A percentile compares a stretch with the other conserved stretches of the same genome.
Evolutionary conservation across 1,284 basidiomycete genomes (phyloP).

Genomic region (Exsudoporus floridanus): DNA sequence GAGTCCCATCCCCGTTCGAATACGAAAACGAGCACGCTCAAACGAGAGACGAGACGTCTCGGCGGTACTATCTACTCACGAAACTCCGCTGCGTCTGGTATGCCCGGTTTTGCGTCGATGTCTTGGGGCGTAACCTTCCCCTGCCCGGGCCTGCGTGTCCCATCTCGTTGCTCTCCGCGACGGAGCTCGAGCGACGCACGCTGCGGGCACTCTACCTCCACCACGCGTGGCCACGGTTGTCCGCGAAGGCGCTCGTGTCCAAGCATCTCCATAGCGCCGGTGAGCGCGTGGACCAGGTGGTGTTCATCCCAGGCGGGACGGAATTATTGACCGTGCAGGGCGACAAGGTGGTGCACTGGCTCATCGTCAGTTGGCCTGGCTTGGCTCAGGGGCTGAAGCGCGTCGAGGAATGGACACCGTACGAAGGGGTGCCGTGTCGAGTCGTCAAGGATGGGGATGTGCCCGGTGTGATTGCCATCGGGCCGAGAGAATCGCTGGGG

Average conservation of each 20-base stretch:
- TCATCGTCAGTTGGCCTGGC: slow-evolving; percentile 20
- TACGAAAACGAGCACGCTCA: not conserved
- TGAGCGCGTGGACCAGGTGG: slow-evolving; percentile 27
- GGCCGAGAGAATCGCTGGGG: slow-evolving; percentile 15
- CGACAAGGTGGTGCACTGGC: slow-evolving; percentile 27
- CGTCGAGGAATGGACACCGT: slow-evolving; percentile 22
- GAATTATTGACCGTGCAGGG: slow-evolving; percentile 31
- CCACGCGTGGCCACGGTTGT: slow-evolving; percentile 21
- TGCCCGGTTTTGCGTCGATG: slow-evolving; percentile 21
- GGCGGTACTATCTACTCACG: slow-evolving; percentile 29
- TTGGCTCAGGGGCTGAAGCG: slow-evolving; percentile 14
- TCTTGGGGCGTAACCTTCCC: slow-evolving; percentile 25
- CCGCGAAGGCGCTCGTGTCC: slow-evolving; percentile 12
- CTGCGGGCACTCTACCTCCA: slow-evolving; percentile 29
- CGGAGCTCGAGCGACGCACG: slow-evolving; percentile 30
- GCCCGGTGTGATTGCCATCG: slow-evolving; percentile 22
- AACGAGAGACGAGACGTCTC: slow-evolving; percentile 23
- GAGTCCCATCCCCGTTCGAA: not conserved
- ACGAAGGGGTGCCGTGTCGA: slow-evolving; percentile 18
- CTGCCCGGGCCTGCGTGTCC: slow-evolving; percentile 17
- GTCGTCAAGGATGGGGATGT: slow-evolving; percentile 21
- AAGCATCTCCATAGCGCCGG: not conserved
- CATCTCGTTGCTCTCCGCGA: slow-evolving; percentile 15
- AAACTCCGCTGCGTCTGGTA: slow-evolving; percentile 27
- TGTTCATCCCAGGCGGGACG: slow-evolving; percentile 26